Percentiles rank a stretch among this genome's conserved stretches.
Evolutionary conservation across 345 rosid species (phyloP).

Genomic region (Limnanthes douglasii): DNA sequence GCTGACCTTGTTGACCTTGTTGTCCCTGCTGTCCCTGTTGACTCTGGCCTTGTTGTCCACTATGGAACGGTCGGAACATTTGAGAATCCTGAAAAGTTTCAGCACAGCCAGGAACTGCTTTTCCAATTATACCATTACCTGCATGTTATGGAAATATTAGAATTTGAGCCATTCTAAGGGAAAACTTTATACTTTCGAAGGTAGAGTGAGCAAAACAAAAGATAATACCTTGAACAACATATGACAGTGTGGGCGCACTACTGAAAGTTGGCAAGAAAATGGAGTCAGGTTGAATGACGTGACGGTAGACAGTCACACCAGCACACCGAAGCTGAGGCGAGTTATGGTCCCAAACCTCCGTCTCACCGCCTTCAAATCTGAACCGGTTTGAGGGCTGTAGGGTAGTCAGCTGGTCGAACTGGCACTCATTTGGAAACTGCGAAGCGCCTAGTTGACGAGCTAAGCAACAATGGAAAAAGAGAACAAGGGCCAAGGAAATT

Average conservation of each 20-base stretch:
- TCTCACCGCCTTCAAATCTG: slow-evolving; percentile 34
- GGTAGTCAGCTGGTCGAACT: slow-evolving; percentile 23
- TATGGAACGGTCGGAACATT: background rate
- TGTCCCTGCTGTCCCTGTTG: slow-evolving; percentile 4
- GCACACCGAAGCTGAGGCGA: slow-evolving; percentile 41
- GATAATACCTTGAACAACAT: slow-evolving; percentile 32
- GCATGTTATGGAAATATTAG: too few species aligned
- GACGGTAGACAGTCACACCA: slow-evolving; percentile 33
- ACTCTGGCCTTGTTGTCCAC: slow-evolving; percentile 4
- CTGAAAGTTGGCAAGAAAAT: slow-evolving; percentile 35
- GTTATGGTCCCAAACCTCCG: slow-evolving; percentile 44
- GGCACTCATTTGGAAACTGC: slow-evolving; percentile 25
- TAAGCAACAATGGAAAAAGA: too few species aligned
- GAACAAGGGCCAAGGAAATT: too few species aligned
- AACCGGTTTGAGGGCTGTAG: slow-evolving; percentile 23
- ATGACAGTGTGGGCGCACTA: slow-evolving; percentile 30
- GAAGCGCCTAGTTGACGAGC: too few species aligned
- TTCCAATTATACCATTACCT: slow-evolving; percentile 31
- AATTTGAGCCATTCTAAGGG: too few species aligned
- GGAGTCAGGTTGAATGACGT: slow-evolving; percentile 32
- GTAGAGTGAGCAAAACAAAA: too few species aligned
- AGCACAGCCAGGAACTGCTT: slow-evolving; percentile 38
- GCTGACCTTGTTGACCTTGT: slow-evolving; percentile 3
- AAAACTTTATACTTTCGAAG: too few species aligned
- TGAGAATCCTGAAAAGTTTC: slow-evolving; percentile 42